phyloP scores from a whole-genome alignment of 495 filamentous ascomycete species.

The Penicillium goetzii region DNA sequence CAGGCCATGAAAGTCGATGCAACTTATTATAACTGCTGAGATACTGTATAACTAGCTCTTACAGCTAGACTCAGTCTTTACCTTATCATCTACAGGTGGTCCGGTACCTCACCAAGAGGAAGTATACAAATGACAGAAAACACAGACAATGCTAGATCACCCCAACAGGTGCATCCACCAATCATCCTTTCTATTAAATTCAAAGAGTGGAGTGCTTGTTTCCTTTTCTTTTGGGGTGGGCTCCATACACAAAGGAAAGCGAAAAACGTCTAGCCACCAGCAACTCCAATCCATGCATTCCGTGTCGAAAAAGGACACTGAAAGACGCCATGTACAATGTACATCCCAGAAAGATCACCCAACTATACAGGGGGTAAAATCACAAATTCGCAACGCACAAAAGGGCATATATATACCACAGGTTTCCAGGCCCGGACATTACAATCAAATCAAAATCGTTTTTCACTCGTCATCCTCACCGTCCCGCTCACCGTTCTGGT shows the following conservation, averaged over 20 bases:
- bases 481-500: constrained; percentile 50
- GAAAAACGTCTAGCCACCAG: constrained; percentile 16
- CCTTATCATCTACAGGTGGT: too few species aligned
- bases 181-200: constrained; percentile 3
- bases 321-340: constrained; percentile 20
- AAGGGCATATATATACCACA: constrained; percentile 26
- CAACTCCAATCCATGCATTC: constrained; percentile 26
- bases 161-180: neutral
- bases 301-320: constrained; percentile 22
- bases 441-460: constrained; percentile 4
- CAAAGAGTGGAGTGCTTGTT: constrained; percentile 16
- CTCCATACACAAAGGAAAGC: constrained; percentile 7
- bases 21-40: too few species aligned
- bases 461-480: constrained; percentile 39
- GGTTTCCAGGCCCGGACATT: constrained; percentile 5
- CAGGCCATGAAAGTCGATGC: too few species aligned
- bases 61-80: too few species aligned
- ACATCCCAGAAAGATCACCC: constrained; percentile 19
- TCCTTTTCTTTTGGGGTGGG: constrained; percentile 1
- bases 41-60: too few species aligned
- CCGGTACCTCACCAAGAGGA: neutral
- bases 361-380: constrained; percentile 30
- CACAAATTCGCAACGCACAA: constrained; percentile 24
- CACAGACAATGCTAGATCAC: neutral
- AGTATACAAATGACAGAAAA: neutral